Conservation (phyloP, 192 early-diverging fungal species). For the Podila clonocystis region DNA sequence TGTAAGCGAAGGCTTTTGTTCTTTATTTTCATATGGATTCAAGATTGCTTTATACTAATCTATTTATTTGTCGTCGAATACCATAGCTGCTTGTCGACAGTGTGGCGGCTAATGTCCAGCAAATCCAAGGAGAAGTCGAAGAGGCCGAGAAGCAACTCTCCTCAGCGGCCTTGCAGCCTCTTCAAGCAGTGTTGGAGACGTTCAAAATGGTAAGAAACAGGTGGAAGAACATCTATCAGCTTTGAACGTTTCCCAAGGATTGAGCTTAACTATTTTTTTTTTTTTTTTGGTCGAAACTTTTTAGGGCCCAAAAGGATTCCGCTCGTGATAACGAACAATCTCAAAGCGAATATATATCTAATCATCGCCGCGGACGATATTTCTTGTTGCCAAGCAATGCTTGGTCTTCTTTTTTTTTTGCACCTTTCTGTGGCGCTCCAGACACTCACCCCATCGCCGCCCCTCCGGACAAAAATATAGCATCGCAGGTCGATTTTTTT, state of each 20-base stretch:
- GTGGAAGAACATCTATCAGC: not conserved
- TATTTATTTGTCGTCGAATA: not conserved
- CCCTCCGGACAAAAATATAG: too few species aligned
- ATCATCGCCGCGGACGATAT: not conserved
- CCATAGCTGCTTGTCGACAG: constrained; percentile 28
- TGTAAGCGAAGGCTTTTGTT: constrained; percentile 2
- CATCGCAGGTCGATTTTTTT: too few species aligned
- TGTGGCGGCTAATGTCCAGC: constrained; percentile 24
- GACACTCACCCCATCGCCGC: too few species aligned
- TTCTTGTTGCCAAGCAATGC: not conserved
- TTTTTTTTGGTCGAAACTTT: not conserved
- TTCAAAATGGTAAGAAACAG: constrained; percentile 30
- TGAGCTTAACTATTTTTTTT: not conserved
- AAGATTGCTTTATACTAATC: not conserved
- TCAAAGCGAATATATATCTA: too few species aligned
- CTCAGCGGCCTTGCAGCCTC: constrained; percentile 23
- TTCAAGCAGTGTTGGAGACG: constrained; percentile 34
- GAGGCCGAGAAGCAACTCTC: constrained; percentile 33
- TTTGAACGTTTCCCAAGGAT: not conserved
- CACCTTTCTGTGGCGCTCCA: too few species aligned
- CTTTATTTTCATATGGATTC: too few species aligned
- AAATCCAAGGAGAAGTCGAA: constrained; percentile 10
- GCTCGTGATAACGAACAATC: not conserved
- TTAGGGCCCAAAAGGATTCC: constrained; percentile 40
- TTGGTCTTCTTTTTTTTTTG: too few species aligned